Percentiles rank a stretch among this genome's conserved stretches.
Evolutionary conservation across 2,329 filamentous ascomycete species (phyloP).

Genomic region (Lecanicillium sp.): DNA sequence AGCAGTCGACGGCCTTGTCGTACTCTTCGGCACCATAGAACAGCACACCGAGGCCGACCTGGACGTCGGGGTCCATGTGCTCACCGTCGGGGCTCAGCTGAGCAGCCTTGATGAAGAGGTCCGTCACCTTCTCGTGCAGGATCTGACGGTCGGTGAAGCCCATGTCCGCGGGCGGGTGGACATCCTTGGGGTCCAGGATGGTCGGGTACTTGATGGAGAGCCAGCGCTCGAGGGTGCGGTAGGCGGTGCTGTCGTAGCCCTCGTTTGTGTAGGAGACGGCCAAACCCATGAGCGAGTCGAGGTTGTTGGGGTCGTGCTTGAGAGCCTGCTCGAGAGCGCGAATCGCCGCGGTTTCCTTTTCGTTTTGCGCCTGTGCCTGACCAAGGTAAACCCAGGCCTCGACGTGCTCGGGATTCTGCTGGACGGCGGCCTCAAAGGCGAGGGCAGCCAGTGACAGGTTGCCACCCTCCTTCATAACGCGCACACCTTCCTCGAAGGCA

Average conservation of each 20-base stretch:
- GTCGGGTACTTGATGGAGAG: constrained; percentile 89
- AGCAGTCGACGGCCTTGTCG: constrained; percentile 97
- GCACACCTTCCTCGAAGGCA: constrained; percentile 87
- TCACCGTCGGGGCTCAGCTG: constrained; percentile 87
- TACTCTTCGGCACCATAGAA: constrained; percentile 98
- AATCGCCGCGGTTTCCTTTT: constrained; percentile 95
- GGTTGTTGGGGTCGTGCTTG: constrained; percentile 79
- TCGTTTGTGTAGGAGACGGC: constrained; percentile 98
- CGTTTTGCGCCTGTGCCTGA: constrained; percentile 91
- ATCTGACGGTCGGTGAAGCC: constrained; percentile 90
- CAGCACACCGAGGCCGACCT: constrained; percentile 91
- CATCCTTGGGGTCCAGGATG: constrained; percentile 64
- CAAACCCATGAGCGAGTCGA: constrained; percentile 87
- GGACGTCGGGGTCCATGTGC: constrained; percentile 97
- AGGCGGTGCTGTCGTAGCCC: constrained; percentile 94
- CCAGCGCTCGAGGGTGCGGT: constrained; percentile 94
- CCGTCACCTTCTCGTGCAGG: constrained; percentile 84
- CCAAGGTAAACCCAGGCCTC: constrained; percentile 93
- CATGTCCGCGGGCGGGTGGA: constrained; percentile 73
- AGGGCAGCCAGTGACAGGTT: constrained; percentile 90
- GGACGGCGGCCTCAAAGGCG: constrained; percentile 91
- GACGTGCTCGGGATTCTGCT: constrained; percentile 80
- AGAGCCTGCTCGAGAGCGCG: constrained; percentile 87
- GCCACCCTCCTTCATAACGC: constrained; percentile 88
- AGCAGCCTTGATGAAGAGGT: constrained; percentile 85